Evolutionary conservation across 306 rosid genomes (phyloP).

Genomic region (Cucurbita ficifolia): DNA sequence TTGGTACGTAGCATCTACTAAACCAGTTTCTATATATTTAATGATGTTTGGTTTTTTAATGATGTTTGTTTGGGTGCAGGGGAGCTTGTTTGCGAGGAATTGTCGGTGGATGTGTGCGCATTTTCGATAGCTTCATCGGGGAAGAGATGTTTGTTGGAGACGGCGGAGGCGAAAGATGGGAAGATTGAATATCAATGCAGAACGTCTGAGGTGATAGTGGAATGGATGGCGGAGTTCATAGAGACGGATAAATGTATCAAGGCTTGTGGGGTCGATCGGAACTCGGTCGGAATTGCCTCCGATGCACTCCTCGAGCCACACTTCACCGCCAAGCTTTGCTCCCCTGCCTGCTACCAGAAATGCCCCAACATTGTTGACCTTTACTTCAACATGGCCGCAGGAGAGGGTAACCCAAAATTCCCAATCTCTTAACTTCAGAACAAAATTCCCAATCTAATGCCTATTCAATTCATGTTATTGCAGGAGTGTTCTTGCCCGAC

Average conservation of each 20-base stretch:
- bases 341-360: constrained; percentile 45
- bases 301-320: constrained; percentile 67
- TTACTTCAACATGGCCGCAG: constrained; percentile 59
- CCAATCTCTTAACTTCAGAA: too few relatives aligned
- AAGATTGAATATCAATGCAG: constrained; percentile 42
- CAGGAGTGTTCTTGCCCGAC: constrained; percentile 46
- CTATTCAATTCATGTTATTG: background rate
- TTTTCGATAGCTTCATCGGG: constrained; percentile 75
- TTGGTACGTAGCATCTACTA: constrained; percentile 14
- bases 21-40: too few relatives aligned
- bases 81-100: constrained; percentile 42
- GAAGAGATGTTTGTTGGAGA: constrained; percentile 71
- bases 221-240: constrained; percentile 49
- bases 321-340: constrained; percentile 54
- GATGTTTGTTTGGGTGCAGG: constrained; percentile 5
- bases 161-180: constrained; percentile 22
- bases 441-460: too few relatives aligned
- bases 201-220: constrained; percentile 63
- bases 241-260: constrained; percentile 52
- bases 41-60: too few relatives aligned
- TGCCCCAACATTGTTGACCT: constrained; percentile 61
- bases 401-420: constrained; percentile 22
- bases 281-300: constrained; percentile 59
- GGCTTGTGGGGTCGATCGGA: constrained; percentile 65
- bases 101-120: constrained; percentile 35